Evolutionary conservation across 2,329 filamentous ascomycete genomes (phyloP), one percentile per base, ranked within the genome.

Genomic region (Diaporthe nobilis): DNA sequence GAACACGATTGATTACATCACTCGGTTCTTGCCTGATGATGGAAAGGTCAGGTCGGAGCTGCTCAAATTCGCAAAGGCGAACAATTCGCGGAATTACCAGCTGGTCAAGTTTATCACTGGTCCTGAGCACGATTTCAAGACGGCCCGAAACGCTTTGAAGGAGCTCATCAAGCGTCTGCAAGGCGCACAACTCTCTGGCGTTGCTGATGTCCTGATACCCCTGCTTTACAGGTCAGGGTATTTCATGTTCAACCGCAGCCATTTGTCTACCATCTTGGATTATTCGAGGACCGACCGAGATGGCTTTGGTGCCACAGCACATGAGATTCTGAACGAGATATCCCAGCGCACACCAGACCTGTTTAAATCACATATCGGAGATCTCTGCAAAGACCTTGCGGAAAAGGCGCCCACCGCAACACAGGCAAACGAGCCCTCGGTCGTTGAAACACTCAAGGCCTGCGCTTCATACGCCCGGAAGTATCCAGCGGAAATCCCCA

Each of bases 361-460:
- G 12, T 95, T 99, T 86, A 96, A 97, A 81, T 94, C 95, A 2
- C 96, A 98, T 79, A 94, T 98, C 8, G 94, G 95, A 77, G 95
- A 98, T 77, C 90, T 99, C 63, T 98, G 96, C 85, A 95, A 94
- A 81, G 93, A 95, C 75, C 90, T 99, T 25, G 91, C 95, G 78
- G 91, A 94, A 37, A 93, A 96, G 80, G 94, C 94, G 1, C 97
- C 97, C 0, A 92, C 91, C 5, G 88, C 90, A 28, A 91, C 88
- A 25, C 91, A 90, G 71, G 82, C 89, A 2, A 96, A 96, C 77
- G 94, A 96, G 72, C 84, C 91, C 1, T 89, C 91, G 4, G 93
- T 94, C n/a, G 94, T 97, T 17, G 95, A 98, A 80, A 96, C 96
- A 2, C 88, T 99, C 75, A 98, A 98, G 82, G 96, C 97, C 3